Conservation (phyloP, 768 basidiomycete genomes). For the Trametes cubensis region DNA sequence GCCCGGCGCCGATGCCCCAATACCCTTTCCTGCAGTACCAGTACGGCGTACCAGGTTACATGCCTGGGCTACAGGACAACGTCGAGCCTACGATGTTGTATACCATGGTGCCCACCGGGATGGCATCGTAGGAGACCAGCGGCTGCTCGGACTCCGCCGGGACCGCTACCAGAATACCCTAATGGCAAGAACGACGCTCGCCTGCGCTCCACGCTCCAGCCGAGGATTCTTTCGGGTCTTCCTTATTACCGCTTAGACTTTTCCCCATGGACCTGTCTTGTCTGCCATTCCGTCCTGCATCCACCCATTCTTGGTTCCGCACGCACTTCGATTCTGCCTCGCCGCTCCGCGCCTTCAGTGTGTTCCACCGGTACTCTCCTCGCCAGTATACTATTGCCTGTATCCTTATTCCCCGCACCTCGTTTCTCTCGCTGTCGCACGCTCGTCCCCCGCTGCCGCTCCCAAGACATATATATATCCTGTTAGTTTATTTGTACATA, state of each 20-base stretch:
- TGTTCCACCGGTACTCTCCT: neutral
- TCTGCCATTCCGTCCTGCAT: neutral
- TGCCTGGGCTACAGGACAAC: constrained; percentile 8
- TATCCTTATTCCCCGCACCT: constrained; percentile 13
- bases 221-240: too few relatives aligned
- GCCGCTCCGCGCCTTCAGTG: neutral
- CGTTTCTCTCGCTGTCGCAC: constrained; percentile 12
- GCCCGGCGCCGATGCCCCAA: neutral
- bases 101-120: constrained; percentile 14
- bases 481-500: constrained; percentile 9
- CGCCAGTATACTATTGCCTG: constrained; percentile 3
- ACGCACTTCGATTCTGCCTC: neutral
- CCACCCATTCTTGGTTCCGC: neutral
- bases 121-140: constrained; percentile 7
- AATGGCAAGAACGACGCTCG: neutral
- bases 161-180: neutral
- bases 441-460: neutral
- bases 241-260: too few relatives aligned
- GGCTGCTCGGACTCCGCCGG: neutral
- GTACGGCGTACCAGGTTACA: constrained; percentile 7
- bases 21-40: constrained; percentile 21
- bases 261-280: neutral
- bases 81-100: constrained; percentile 17
- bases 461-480: neutral
- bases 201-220: neutral